Conservation (phyloP, 1,284 basidiomycete species). For the Cutaneotrichosporon sp. region DNA sequence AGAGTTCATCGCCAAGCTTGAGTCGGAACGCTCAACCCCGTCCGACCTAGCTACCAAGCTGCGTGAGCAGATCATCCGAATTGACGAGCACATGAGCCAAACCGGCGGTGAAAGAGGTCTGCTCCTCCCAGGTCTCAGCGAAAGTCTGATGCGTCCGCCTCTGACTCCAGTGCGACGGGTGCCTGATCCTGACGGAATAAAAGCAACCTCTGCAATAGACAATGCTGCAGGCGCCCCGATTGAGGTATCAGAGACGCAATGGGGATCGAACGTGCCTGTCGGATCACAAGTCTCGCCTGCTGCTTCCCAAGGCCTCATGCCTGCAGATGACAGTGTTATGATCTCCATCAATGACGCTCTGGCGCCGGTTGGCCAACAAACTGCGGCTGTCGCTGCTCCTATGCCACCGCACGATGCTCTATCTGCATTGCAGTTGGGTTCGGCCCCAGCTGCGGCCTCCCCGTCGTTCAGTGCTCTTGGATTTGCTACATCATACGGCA, state of each 20-base stretch:
- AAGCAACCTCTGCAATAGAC: too few relatives aligned
- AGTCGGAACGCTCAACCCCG: not conserved
- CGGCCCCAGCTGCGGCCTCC: not conserved
- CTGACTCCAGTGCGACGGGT: too few relatives aligned
- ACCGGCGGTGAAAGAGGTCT: not conserved
- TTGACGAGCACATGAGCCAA: slow-evolving; percentile 1
- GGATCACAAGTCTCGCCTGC: too few relatives aligned
- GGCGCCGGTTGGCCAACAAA: too few relatives aligned
- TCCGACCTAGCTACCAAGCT: not conserved
- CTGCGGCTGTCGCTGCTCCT: not conserved
- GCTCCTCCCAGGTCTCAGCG: not conserved
- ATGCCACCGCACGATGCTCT: not conserved
- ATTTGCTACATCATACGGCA: not conserved
- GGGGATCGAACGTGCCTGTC: too few relatives aligned
- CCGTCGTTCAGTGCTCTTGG: not conserved
- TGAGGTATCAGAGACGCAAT: too few relatives aligned
- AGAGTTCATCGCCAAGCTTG: not conserved
- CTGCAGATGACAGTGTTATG: not conserved
- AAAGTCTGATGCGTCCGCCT: not conserved
- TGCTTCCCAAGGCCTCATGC: too few relatives aligned
- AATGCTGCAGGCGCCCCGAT: too few relatives aligned
- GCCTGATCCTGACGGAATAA: too few relatives aligned
- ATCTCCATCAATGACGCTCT: not conserved
- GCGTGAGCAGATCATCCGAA: not conserved
- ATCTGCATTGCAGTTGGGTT: not conserved